Evolutionary conservation across 2,329 filamentous ascomycete genomes (phyloP).

Genomic region (Orbilia blumenaviensis): DNA sequence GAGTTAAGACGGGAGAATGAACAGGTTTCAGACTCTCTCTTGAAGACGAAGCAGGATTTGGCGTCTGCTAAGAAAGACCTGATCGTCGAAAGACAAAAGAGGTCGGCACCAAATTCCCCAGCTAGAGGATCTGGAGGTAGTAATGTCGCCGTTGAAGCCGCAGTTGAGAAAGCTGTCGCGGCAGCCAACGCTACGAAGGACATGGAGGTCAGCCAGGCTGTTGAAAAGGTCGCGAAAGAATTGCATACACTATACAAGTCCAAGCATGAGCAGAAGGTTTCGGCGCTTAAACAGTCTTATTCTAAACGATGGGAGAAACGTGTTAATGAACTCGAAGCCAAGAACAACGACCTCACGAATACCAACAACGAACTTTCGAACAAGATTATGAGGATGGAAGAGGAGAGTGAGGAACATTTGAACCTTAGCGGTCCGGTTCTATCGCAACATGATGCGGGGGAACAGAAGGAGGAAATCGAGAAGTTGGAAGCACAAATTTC

Average conservation of each 20-base stretch:
- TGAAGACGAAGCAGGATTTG: constrained; percentile 47
- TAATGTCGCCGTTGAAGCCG: constrained; percentile 63
- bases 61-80: constrained; percentile 48
- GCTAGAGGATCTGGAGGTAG: constrained; percentile 58
- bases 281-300: constrained; percentile 84
- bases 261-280: constrained; percentile 96
- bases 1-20: constrained; percentile 53
- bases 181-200: constrained; percentile 61
- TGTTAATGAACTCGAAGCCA: constrained; percentile 76
- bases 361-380: constrained; percentile 51
- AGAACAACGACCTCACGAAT: constrained; percentile 44
- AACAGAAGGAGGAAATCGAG: constrained; percentile 77
- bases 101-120: constrained; percentile 53
- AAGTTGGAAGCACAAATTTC: constrained; percentile 65
- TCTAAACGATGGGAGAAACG: constrained; percentile 90
- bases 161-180: constrained; percentile 62
- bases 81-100: constrained; percentile 46
- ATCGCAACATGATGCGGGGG: constrained; percentile 67
- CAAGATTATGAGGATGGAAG: constrained; percentile 48
- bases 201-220: constrained; percentile 80
- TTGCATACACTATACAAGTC: constrained; percentile 92
- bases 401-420: constrained; percentile 49
- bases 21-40: constrained; percentile 38
- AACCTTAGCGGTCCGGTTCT: constrained; percentile 43
- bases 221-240: constrained; percentile 92